These are phyloP conservation scores for Podospora bellae-mahoneyi DNA, from an alignment of 495 filamentous ascomycete species.

Conservation along the genomic window DNA sequence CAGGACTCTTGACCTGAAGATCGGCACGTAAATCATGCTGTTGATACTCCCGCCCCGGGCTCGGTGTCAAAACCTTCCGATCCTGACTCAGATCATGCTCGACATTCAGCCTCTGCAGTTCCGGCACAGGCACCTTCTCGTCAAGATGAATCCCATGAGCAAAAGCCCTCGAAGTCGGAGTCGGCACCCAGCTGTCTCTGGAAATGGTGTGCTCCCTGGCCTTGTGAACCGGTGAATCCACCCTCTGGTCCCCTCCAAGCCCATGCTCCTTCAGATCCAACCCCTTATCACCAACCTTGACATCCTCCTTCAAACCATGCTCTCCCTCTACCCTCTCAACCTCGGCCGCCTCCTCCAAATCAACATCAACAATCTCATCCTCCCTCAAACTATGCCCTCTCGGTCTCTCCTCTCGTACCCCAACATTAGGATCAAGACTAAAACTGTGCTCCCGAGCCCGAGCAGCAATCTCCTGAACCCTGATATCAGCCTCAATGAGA, in stretches of 20 bases:
- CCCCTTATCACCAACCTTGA: background rate
- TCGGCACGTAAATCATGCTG: slow-evolving; percentile 22
- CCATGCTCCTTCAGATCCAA: background rate
- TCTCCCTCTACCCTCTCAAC: background rate
- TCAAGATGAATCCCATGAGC: slow-evolving; percentile 20
- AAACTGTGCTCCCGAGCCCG: slow-evolving; percentile 14
- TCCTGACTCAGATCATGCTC: slow-evolving; percentile 22
- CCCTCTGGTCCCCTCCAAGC: background rate
- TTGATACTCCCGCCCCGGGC: slow-evolving; percentile 7
- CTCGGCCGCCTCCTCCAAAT: background rate
- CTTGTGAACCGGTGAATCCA: background rate
- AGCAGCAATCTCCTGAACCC: background rate
- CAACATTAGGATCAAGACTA: background rate
- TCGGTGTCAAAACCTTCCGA: slow-evolving; percentile 16
- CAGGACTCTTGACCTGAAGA: slow-evolving; percentile 14
- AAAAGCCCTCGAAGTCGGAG: slow-evolving; percentile 6
- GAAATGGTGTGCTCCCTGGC: slow-evolving; percentile 20
- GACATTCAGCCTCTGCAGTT: slow-evolving; percentile 11
- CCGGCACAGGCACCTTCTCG: slow-evolving; percentile 21
- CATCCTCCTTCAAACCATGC: background rate
- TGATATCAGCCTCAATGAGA: slow-evolving; percentile 9
- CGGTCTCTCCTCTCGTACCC: background rate
- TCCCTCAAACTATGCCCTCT: background rate
- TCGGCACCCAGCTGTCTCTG: slow-evolving; percentile 14
- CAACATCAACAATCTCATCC: background rate